phyloP scores from a whole-genome alignment of 2,329 filamentous ascomycete species.

The Aspergillus oerlinghausenensis region DNA sequence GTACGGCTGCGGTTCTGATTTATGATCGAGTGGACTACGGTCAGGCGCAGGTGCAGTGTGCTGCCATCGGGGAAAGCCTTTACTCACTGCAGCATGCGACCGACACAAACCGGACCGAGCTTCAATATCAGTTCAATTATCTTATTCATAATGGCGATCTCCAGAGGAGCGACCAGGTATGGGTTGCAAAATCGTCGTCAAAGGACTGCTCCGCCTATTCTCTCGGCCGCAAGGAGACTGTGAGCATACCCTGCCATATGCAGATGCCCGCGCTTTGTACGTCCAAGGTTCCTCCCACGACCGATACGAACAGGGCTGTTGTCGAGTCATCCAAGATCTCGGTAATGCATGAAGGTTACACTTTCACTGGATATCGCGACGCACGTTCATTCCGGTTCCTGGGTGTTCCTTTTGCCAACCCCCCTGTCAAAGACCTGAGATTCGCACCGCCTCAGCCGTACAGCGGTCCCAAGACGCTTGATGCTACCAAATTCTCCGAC shows the following conservation, averaged over 20 bases:
- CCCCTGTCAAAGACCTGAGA: conserved; percentile 41
- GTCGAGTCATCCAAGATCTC: conserved; percentile 17
- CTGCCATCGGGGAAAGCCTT: conserved; percentile 20
- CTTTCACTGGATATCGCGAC: conserved; percentile 24
- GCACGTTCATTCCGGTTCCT: conserved; percentile 36
- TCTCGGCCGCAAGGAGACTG: conserved; percentile 2
- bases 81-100: conserved; percentile 9
- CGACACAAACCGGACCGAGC: conserved; percentile 11
- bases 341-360: conserved; percentile 13
- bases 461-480: conserved; percentile 21
- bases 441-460: conserved; percentile 36
- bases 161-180: conserved; percentile 8
- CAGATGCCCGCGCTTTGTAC: conserved; percentile 19
- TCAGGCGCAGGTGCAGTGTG: conserved; percentile 14
- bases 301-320: conserved; percentile 10
- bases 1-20: conserved; percentile 19
- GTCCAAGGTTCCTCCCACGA: conserved; percentile 17
- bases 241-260: conserved; percentile 10
- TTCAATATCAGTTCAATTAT: conserved; percentile 23
- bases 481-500: conserved; percentile 22
- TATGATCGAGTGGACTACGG: conserved; percentile 9
- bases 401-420: conserved; percentile 46
- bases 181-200: conserved; percentile 9
- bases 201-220: conserved; percentile 17
- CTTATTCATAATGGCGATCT: conserved; percentile 15